Base-by-base conservation (phyloP, 768 basidiomycete genomes). In the Phylloporus sp. region DNA sequence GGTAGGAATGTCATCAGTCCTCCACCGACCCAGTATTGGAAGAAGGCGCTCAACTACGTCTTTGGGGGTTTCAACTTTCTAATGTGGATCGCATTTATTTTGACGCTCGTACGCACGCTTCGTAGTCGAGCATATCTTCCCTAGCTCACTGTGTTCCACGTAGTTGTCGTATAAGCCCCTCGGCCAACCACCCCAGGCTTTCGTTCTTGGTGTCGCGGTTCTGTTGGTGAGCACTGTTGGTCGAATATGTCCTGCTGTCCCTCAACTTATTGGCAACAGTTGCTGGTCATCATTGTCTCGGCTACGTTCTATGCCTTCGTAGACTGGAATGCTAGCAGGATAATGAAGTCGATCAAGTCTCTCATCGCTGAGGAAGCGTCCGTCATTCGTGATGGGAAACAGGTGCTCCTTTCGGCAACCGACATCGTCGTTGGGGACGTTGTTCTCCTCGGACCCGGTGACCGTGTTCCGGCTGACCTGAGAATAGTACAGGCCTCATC, bases 381-480 rank as follows among this genome's bases (percentile, higher is more conserved):
- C 34, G 71, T 80, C 17, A 66, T 78, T 22, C 71, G 79, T 3
- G 73, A 80, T 52, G 70, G 71, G 10, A 68, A 72, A 33, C 67
- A 68, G 23, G 60, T 72, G 17, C 72, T 71, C 17, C 66, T 78
- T 9, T 63, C 75, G 21, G 78, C 79, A 10, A 73, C 73, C 37
- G 74, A 80, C 29, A 71, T 82, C 34, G 69, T 83, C 9, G 75
- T 77, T 0, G 79, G 79, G 5, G 79, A 81, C 45, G 56, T 80
- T 38, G 66, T 79, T 36, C 59, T 69, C 17, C 74, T 81, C 52
- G 62, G 66, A 23, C 65, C 77, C 1, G 79, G 79, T 31, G 76
- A 80, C 53, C 72, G 79, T 9, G 70, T 80, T n/a, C 79, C 79
- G 0, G 79, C 80, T 7, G 81, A 82, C 55, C 55, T 81, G 27